A percentile compares a stretch with the other conserved stretches of the same genome.
Evolutionary conservation across 169 alveolate genomes (phyloP).

Genomic region (Cyclospora cayetanensis): DNA sequence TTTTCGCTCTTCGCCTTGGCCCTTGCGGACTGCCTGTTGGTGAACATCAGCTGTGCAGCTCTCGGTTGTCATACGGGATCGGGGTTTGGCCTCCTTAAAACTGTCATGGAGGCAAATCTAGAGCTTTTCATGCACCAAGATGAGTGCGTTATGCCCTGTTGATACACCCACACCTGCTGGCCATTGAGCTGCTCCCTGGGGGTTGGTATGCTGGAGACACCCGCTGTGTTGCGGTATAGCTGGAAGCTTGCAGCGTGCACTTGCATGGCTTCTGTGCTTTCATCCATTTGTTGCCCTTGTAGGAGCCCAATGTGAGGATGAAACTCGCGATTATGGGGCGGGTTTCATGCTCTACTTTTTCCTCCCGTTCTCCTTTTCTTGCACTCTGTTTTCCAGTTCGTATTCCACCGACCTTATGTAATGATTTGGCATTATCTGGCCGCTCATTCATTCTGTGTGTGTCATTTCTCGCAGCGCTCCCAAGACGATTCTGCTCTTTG

Average conservation of each 20-base stretch:
- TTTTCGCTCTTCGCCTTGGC: conserved; percentile 90
- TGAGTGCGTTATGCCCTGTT: neutral
- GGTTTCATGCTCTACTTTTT: neutral
- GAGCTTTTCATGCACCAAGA: conserved; percentile 80
- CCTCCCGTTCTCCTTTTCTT: neutral
- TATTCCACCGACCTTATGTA: neutral
- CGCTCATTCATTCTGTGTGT: neutral
- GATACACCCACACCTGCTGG: neutral
- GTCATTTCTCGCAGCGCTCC: conserved; percentile 28
- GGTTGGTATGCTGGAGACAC: neutral
- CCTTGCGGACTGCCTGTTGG: conserved; percentile 88
- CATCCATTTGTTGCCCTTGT: too few species aligned
- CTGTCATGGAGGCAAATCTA: conserved; percentile 88
- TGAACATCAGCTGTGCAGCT: conserved; percentile 87
- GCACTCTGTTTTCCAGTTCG: neutral
- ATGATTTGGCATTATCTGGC: neutral
- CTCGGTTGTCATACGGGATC: conserved; percentile 90
- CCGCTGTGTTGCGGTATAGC: too few species aligned
- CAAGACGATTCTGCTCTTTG: conserved; percentile 48
- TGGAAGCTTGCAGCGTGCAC: too few species aligned
- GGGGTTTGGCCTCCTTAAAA: conserved; percentile 88
- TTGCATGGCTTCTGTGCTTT: too few species aligned
- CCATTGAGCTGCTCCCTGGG: neutral
- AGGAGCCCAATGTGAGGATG: neutral
- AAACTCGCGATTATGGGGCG: neutral